These are phyloP conservation scores for Zalaria obscura DNA, from an alignment of 2,329 filamentous ascomycete species.

Conservation along the genomic window DNA sequence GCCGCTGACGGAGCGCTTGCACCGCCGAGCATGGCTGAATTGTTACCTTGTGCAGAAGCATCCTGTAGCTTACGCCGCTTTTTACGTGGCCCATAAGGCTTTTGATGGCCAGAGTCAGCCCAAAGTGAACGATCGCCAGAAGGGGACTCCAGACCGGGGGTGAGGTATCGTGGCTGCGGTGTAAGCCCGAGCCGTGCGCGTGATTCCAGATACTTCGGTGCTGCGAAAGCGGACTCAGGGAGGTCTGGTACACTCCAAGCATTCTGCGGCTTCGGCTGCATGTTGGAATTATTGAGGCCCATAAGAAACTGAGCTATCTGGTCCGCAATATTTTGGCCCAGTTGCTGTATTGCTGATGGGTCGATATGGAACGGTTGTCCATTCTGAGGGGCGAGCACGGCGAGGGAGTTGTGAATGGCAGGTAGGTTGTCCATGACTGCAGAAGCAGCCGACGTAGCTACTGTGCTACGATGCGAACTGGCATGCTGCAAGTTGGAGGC, in stretches of 20 bases:
- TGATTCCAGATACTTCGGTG: background rate
- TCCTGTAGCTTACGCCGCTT: too few species aligned
- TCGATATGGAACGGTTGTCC: slow-evolving; percentile 5
- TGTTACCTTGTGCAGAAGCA: too few species aligned
- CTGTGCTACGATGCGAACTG: background rate
- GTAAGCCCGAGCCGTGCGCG: background rate
- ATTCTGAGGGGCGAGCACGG: slow-evolving; percentile 7
- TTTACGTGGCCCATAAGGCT: too few species aligned
- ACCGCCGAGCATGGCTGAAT: too few species aligned
- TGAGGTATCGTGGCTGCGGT: slow-evolving; percentile 1
- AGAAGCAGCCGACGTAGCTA: background rate
- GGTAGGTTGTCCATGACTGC: slow-evolving; percentile 3
- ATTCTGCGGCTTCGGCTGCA: background rate
- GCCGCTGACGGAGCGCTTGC: too few species aligned
- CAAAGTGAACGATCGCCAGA: slow-evolving; percentile 9
- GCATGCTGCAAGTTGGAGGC: too few species aligned
- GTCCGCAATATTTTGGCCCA: slow-evolving; percentile 19
- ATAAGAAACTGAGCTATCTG: slow-evolving; percentile 18
- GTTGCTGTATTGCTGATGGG: slow-evolving; percentile 15
- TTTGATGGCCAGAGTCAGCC: slow-evolving; percentile 1
- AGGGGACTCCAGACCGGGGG: slow-evolving; percentile 5
- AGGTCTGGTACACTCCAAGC: slow-evolving; percentile 2
- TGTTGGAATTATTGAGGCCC: slow-evolving; percentile 3
- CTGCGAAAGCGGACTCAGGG: slow-evolving; percentile 2
- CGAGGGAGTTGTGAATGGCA: slow-evolving; percentile 3